Percentiles rank a stretch among this genome's conserved stretches.
Evolutionary conservation across 2,329 filamentous ascomycete genomes (phyloP).

Genomic region (Hawksworthiomyces lignivorus): DNA sequence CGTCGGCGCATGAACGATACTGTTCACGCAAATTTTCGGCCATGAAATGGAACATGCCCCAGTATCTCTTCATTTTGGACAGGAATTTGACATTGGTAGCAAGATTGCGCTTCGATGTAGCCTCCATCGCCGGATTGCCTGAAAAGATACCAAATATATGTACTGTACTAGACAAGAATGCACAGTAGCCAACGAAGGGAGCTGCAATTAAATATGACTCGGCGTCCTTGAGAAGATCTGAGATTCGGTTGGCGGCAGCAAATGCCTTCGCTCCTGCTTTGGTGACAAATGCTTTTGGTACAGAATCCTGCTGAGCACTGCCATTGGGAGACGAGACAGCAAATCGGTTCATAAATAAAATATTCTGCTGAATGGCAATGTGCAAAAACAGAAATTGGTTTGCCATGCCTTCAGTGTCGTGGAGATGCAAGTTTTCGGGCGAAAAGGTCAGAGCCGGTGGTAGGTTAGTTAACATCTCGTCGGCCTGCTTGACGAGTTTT

Average conservation of each 20-base stretch:
- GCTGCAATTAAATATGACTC: constrained; percentile 76
- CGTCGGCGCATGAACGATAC: constrained; percentile 78
- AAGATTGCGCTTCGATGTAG: constrained; percentile 73
- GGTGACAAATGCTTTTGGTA: constrained; percentile 70
- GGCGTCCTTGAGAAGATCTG: constrained; percentile 71
- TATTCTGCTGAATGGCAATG: constrained; percentile 80
- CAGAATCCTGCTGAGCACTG: constrained; percentile 53
- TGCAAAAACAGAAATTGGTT: constrained; percentile 93
- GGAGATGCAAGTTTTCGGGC: constrained; percentile 72
- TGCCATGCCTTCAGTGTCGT: constrained; percentile 75
- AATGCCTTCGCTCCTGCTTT: constrained; percentile 70
- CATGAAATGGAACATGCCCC: constrained; percentile 98
- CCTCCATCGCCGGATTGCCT: constrained; percentile 67
- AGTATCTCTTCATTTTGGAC: constrained; percentile 91
- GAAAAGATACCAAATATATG: constrained; percentile 90
- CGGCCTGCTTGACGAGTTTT: constrained; percentile 60
- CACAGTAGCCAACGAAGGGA: constrained; percentile 90
- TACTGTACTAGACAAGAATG: constrained; percentile 88
- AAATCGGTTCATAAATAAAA: constrained; percentile 84
- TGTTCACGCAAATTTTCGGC: constrained; percentile 85
- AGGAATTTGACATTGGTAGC: constrained; percentile 84
- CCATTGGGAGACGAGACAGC: constrained; percentile 64
- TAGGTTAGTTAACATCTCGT: constrained; percentile 60
- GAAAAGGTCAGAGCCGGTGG: constrained; percentile 68
- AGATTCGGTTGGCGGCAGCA: constrained; percentile 79